Conservation (phyloP, 495 filamentous ascomycete species). For the Margaritispora aquatica region DNA sequence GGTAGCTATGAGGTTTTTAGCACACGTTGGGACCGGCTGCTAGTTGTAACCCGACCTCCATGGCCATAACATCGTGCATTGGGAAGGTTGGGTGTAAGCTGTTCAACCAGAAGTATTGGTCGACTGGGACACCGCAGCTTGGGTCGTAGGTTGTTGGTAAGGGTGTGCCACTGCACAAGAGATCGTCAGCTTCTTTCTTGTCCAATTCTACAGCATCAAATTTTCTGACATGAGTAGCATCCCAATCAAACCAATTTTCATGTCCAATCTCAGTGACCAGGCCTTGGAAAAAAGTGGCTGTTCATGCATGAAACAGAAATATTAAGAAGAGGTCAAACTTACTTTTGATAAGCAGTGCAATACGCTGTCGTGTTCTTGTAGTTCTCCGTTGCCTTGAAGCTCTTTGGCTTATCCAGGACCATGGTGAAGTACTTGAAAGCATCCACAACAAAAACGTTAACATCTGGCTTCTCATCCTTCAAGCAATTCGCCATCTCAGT, state of each 20-base stretch:
- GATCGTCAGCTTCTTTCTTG: not conserved
- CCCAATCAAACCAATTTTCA: too few relatives aligned
- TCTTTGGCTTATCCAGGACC: slow-evolving; percentile 46
- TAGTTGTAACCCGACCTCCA: slow-evolving; percentile 40
- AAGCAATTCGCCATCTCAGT: slow-evolving; percentile 26
- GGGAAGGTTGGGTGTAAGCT: slow-evolving; percentile 53
- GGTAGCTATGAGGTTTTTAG: slow-evolving; percentile 1
- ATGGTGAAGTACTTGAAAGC: slow-evolving; percentile 42
- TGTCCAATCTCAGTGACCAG: too few relatives aligned
- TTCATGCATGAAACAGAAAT: too few relatives aligned
- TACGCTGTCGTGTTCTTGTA: slow-evolving; percentile 49
- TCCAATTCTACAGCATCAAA: not conserved
- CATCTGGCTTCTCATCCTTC: slow-evolving; percentile 31
- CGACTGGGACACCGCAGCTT: slow-evolving; percentile 44
- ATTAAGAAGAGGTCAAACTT: slow-evolving; percentile 24
- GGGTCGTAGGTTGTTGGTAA: slow-evolving; percentile 37
- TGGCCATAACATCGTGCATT: slow-evolving; percentile 50
- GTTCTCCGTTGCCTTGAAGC: slow-evolving; percentile 35
- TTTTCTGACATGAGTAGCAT: too few relatives aligned
- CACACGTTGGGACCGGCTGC: slow-evolving; percentile 28
- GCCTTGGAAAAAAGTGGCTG: too few relatives aligned
- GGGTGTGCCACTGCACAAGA: slow-evolving; percentile 42
- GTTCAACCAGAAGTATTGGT: slow-evolving; percentile 61
- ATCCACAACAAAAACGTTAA: slow-evolving; percentile 41
- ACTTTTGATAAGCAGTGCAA: slow-evolving; percentile 50